These are phyloP conservation scores for Paramecium pentaurelia DNA, from an alignment of 73 alveolate species.

Conservation along the genomic window DNA sequence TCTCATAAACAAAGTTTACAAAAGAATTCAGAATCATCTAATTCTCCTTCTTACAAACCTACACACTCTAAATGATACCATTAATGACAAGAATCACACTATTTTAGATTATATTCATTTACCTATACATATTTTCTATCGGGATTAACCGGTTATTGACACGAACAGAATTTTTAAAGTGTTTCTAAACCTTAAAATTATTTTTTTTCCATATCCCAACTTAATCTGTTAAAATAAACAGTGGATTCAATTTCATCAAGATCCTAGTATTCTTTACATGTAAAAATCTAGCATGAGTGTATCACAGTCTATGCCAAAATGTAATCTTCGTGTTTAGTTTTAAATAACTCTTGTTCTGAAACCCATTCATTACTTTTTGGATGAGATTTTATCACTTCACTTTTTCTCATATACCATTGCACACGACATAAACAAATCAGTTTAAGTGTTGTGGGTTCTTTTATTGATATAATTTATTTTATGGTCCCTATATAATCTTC, in stretches of 20 bases:
- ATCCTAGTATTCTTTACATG: background rate
- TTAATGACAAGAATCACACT: background rate
- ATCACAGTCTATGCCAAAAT: background rate
- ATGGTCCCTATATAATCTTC: conserved; percentile 19
- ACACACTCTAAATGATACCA: background rate
- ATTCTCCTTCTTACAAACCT: background rate
- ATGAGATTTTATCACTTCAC: background rate
- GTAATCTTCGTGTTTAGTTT: background rate
- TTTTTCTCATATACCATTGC: background rate
- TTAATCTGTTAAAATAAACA: conserved; percentile 10
- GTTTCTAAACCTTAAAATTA: background rate
- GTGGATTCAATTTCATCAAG: background rate
- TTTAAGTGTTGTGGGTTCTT: background rate
- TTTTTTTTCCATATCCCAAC: background rate
- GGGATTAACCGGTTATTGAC: conserved; percentile 26
- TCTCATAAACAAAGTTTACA: conserved; percentile 13
- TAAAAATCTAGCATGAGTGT: background rate
- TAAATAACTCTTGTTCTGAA: background rate
- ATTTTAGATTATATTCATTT: background rate
- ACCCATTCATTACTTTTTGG: background rate
- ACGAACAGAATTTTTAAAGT: background rate
- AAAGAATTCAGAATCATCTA: background rate
- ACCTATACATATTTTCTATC: background rate
- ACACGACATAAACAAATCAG: conserved; percentile 1
- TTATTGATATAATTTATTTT: background rate